phyloP scores from a whole-genome alignment of 2,329 filamentous ascomycete genomes.

The Microdochium nivale region DNA sequence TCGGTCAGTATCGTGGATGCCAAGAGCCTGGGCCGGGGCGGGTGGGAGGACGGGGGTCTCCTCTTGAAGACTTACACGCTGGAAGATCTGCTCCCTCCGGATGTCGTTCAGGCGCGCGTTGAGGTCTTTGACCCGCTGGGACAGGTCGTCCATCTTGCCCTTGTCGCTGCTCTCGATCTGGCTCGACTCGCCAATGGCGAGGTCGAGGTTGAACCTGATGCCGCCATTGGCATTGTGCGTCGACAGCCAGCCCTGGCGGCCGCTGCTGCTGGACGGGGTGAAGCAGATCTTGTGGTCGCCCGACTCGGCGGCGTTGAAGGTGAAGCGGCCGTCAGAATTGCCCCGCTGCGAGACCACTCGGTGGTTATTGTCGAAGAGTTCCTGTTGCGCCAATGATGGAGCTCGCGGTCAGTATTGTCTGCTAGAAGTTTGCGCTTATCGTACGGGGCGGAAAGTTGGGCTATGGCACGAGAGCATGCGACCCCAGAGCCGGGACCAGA shows the following conservation, averaged over 20 bases:
- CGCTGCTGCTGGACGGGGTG: constrained; percentile 67
- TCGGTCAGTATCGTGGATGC: constrained; percentile 3
- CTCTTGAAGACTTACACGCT: constrained; percentile 67
- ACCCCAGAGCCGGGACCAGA: no score
- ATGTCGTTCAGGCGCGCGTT: constrained; percentile 84
- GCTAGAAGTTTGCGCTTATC: no score
- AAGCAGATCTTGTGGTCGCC: constrained; percentile 96
- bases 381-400: constrained; percentile 39
- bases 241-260: constrained; percentile 64
- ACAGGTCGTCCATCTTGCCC: constrained; percentile 83
- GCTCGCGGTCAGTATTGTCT: constrained; percentile 2
- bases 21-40: no score
- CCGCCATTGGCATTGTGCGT: constrained; percentile 58
- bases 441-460: not conserved
- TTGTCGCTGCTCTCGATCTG: constrained; percentile 92
- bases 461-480: not conserved
- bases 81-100: constrained; percentile 89
- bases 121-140: constrained; percentile 79
- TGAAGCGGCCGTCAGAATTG: constrained; percentile 71
- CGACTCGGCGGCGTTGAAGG: constrained; percentile 89
- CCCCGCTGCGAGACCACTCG: constrained; percentile 86
- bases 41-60: not conserved
- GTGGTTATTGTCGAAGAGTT: constrained; percentile 96
- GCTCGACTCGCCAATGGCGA: constrained; percentile 90
- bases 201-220: constrained; percentile 77